Percentiles rank a stretch among this genome's conserved stretches.
Conservation (phyloP, 2,329 filamentous ascomycete genomes). For the Colletotrichum zoysiae region DNA sequence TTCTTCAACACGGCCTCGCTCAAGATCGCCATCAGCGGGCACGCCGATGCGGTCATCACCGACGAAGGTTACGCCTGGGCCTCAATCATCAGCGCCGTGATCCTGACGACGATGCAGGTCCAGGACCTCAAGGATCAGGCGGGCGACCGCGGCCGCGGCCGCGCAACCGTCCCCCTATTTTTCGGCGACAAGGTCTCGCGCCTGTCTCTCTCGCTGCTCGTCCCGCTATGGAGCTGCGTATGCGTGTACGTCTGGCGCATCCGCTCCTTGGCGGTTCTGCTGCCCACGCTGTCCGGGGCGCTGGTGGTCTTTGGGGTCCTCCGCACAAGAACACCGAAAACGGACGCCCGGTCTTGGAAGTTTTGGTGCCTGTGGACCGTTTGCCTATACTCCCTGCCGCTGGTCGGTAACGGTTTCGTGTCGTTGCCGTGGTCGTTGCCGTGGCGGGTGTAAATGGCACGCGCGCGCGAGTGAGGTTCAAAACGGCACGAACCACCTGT, state of each 20-base stretch:
- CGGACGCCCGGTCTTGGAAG: constrained; percentile 34
- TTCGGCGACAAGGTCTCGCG: constrained; percentile 44
- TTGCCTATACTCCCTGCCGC: constrained; percentile 35
- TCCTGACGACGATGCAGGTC: constrained; percentile 48
- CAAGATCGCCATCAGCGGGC: constrained; percentile 38
- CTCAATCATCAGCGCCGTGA: constrained; percentile 43
- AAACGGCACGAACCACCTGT: neutral
- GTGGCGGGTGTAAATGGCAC: constrained; percentile 16
- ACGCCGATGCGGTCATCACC: constrained; percentile 23
- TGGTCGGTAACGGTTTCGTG: constrained; percentile 38
- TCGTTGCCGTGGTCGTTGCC: constrained; percentile 7
- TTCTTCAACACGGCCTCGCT: constrained; percentile 49
- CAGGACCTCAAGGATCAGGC: constrained; percentile 47
- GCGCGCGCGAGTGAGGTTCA: neutral
- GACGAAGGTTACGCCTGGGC: constrained; percentile 44
- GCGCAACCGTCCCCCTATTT: constrained; percentile 47
- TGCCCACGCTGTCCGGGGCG: constrained; percentile 25
- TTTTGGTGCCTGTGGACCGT: constrained; percentile 40
- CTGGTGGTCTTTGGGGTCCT: constrained; percentile 31
- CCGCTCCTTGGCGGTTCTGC: constrained; percentile 7
- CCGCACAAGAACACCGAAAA: constrained; percentile 32
- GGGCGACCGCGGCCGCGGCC: constrained; percentile 46
- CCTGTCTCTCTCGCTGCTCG: constrained; percentile 24
- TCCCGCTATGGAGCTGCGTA: constrained; percentile 29
- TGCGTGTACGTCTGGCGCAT: constrained; percentile 33